Evolutionary conservation across 2,329 filamentous ascomycete genomes (phyloP).

Genomic region (Coniochaeta prunicola): DNA sequence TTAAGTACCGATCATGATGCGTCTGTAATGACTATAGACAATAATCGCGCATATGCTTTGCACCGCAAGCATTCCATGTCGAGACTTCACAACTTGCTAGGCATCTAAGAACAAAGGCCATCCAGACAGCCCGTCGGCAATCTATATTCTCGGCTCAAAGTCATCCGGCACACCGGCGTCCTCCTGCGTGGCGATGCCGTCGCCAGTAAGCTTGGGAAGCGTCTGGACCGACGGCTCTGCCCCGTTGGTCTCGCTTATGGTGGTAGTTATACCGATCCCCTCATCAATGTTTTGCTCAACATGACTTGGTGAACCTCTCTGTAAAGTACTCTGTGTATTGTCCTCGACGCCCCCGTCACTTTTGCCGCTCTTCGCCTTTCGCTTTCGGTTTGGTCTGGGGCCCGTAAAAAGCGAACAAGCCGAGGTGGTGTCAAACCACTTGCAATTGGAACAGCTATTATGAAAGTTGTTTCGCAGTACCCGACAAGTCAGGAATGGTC

Average conservation of each 20-base stretch:
- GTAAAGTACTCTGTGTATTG: not conserved
- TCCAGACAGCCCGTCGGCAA: not conserved
- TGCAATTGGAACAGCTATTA: slow-evolving; percentile 20
- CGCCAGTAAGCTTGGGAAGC: not conserved
- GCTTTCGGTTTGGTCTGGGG: slow-evolving; percentile 18
- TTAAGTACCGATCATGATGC: too few relatives aligned
- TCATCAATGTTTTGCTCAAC: not conserved
- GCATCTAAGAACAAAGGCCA: not conserved
- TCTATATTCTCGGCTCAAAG: not conserved
- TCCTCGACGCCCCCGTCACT: not conserved
- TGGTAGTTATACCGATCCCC: not conserved
- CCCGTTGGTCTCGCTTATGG: not conserved
- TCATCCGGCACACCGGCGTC: not conserved
- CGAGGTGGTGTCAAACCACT: slow-evolving; percentile 20
- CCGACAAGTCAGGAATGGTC: slow-evolving; percentile 16
- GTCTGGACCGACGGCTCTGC: not conserved
- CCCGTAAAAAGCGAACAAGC: slow-evolving; percentile 18
- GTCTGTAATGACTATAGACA: too few relatives aligned
- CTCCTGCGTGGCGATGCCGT: not conserved
- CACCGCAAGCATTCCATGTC: too few relatives aligned
- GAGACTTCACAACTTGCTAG: too few relatives aligned
- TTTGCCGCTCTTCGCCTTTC: slow-evolving; percentile 14
- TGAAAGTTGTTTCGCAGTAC: slow-evolving; percentile 14
- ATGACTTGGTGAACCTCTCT: not conserved
- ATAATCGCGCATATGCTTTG: too few relatives aligned